These are phyloP conservation scores for Leptographium radiaticola DNA, from an alignment of 2,329 filamentous ascomycete genomes.

Conservation along the genomic window DNA sequence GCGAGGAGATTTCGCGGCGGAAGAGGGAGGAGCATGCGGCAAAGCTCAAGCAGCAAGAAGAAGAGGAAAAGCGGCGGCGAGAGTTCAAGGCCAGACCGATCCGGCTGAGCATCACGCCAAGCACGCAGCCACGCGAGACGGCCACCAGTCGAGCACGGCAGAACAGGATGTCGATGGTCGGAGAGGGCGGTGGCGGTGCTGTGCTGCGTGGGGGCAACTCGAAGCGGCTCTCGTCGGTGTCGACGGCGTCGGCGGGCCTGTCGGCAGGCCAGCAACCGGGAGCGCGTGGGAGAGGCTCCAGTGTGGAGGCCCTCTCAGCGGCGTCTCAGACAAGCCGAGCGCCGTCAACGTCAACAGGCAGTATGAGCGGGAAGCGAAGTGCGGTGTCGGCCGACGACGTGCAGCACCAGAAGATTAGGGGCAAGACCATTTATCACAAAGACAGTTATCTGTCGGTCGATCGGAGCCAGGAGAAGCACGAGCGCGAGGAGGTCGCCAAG, in stretches of 20 bases:
- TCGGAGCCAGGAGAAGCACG: slow-evolving; percentile 38
- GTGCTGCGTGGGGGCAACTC: background rate
- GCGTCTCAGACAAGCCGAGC: slow-evolving; percentile 19
- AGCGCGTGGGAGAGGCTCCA: slow-evolving; percentile 8
- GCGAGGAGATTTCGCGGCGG: slow-evolving; percentile 43
- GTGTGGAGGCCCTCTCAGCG: slow-evolving; percentile 18
- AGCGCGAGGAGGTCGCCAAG: slow-evolving; percentile 40
- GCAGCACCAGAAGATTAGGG: slow-evolving; percentile 36
- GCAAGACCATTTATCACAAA: slow-evolving; percentile 38
- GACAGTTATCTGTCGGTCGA: slow-evolving; percentile 35
- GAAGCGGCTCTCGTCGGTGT: slow-evolving; percentile 16
- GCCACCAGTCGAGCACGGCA: slow-evolving; percentile 43
- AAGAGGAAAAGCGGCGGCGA: slow-evolving; percentile 45
- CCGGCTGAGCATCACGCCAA: slow-evolving; percentile 28
- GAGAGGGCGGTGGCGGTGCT: background rate
- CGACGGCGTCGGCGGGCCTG: background rate
- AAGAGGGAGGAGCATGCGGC: slow-evolving; percentile 44
- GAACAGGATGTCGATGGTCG: slow-evolving; percentile 19
- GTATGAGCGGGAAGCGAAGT: slow-evolving; percentile 30
- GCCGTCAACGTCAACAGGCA: slow-evolving; percentile 33
- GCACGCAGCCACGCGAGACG: slow-evolving; percentile 39
- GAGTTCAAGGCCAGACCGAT: slow-evolving; percentile 52
- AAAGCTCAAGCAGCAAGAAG: slow-evolving; percentile 41
- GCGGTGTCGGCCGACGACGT: slow-evolving; percentile 36
- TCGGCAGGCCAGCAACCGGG: background rate